Base-by-base conservation (phyloP, 2,329 filamentous ascomycete species). In the Aureobasidium sp. region DNA sequence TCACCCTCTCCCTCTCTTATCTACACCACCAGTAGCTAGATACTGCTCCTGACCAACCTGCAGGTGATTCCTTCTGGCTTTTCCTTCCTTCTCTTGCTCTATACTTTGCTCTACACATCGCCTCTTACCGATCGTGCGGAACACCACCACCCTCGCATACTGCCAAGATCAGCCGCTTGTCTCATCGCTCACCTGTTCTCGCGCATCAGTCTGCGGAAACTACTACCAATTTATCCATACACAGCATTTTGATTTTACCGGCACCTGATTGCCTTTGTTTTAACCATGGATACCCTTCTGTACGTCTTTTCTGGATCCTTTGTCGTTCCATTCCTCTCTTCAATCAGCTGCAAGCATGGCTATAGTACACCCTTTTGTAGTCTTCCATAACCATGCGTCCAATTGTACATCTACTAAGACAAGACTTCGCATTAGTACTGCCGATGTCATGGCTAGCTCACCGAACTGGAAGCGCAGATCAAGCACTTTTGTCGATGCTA, bases 401-500 rank as follows among this genome's bases (percentile, higher is more conserved):
- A 81, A 84, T 76, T 74, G 81, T 81, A 37, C 19, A 17, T 38
- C 15, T 40, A 43, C 61, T 45, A 43, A 57, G n/a, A 25, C 45
- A 19, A 60, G 11, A 31, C 35, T 47, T 29, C 25, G 29, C 15
- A 42, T 58, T 68, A 94, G 90, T 63, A 96, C 92, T 49, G 90
- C 91, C 69, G 90, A 96, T 72, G 88, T 96, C 67, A 90, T 92
- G 73, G 90, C 89, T 66, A 96, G 89, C 73, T 91, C 92, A 62
- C 90, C 90, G 61, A 86, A 89, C 66, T 95, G 95, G 73, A 87
- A 92, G 65, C 87, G 94, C 69, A 89, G 90, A 75, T 96, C 93
- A 68, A 96, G 91, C 67, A 96, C 92, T 38, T 96, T 95, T 73
- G 92, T 96, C 69, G 94, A 97, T 79, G 93, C 90, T 65, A 96